These are phyloP conservation scores for Sphagnum tenellum DNA, from an alignment of 225 moss, liverwort and hornwort genomes.

Conservation along the genomic window DNA sequence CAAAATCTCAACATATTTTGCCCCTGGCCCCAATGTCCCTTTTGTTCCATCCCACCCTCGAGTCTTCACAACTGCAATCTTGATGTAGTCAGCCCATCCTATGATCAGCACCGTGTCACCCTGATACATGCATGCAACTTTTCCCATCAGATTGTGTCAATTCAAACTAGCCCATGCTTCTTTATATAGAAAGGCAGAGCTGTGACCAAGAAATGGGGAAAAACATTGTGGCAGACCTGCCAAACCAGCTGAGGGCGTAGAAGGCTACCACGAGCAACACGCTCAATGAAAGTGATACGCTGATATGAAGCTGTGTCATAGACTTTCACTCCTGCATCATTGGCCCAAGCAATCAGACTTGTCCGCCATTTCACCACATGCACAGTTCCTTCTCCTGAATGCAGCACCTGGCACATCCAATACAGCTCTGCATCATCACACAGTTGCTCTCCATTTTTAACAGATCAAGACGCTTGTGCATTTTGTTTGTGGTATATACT, in stretches of 20 bases:
- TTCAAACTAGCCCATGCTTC: too few species aligned
- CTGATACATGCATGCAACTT: conserved; percentile 27
- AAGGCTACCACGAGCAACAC: conserved; percentile 74
- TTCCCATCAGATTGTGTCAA: too few species aligned
- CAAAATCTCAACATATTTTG: conserved; percentile 85
- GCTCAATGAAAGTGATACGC: conserved; percentile 79
- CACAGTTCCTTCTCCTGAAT: conserved; percentile 93
- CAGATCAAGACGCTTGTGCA: too few species aligned
- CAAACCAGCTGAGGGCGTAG: conserved; percentile 81
- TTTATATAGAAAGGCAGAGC: too few species aligned
- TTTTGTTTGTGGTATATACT: too few species aligned
- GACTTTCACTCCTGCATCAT: conserved; percentile 84
- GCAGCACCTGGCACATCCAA: conserved; percentile 53
- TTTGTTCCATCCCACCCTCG: conserved; percentile 55
- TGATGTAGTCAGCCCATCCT: conserved; percentile 94
- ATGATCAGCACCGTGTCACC: conserved; percentile 73
- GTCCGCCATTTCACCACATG: conserved; percentile 93
- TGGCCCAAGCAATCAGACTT: conserved; percentile 97
- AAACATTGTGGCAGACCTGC: conserved; percentile 58
- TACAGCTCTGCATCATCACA: too few species aligned
- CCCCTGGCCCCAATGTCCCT: conserved; percentile 52
- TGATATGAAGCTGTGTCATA: conserved; percentile 92
- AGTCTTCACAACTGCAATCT: conserved; percentile 81
- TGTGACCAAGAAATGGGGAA: neutral
- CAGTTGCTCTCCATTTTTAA: too few species aligned